Conservation (phyloP, 2,329 filamentous ascomycete genomes). For the Achaetomium macrosporum region DNA sequence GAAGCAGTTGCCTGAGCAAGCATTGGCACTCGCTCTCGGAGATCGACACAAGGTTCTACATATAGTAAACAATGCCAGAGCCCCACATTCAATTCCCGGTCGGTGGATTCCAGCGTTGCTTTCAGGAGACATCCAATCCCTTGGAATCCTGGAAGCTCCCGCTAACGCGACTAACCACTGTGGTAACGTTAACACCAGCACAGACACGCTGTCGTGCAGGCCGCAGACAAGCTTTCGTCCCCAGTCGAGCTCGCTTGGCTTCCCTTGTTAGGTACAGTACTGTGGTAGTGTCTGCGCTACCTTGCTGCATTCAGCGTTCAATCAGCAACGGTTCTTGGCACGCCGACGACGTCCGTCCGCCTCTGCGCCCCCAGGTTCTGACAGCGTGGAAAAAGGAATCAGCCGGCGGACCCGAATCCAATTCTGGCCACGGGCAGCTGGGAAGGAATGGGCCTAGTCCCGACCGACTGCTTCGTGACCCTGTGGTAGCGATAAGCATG, state of each 20-base stretch:
- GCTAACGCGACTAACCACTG: too few species aligned
- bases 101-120: too few species aligned
- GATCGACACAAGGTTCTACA: too few species aligned
- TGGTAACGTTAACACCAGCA: too few species aligned
- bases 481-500: conserved; percentile 17
- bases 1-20: too few species aligned
- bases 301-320: too few species aligned
- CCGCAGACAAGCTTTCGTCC: conserved; percentile 1
- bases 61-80: too few species aligned
- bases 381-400: not conserved
- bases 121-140: too few species aligned
- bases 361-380: not conserved
- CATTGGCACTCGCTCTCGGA: too few species aligned
- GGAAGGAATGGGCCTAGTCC: conserved; percentile 2
- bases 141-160: too few species aligned
- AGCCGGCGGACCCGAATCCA: conserved; percentile 8
- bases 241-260: not conserved
- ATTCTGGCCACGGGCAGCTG: not conserved
- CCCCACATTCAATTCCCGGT: too few species aligned
- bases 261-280: too few species aligned
- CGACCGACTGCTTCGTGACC: not conserved
- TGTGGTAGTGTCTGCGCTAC: not conserved
- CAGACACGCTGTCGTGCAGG: not conserved
- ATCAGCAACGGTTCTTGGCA: conserved; percentile 6
- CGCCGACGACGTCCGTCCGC: conserved; percentile 13